Base-by-base conservation (phyloP, 1,139 yeast genomes). In the Candida tropicalis region DNA sequence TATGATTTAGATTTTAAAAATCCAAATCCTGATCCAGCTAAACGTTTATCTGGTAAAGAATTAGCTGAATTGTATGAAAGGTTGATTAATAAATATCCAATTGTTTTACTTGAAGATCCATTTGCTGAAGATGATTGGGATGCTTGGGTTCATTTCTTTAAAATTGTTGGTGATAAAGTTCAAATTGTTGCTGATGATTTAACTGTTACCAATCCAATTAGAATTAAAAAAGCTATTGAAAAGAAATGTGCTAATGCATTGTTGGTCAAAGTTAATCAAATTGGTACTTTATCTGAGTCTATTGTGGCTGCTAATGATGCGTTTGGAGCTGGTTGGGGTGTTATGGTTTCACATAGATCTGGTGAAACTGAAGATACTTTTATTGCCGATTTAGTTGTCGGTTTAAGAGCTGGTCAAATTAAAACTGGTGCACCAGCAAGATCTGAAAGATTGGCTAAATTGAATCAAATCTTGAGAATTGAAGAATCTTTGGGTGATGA, bases 381-480 rank as follows among this genome's bases (percentile, higher is more conserved):
- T 79, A 90, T 91, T 75, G 97, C 98, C 66, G 97, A 91, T 75
- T 82, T 91, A 69, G 79, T 90, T 60, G 97, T 91, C 62, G 98
- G 97, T 79, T 81, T 91, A 71, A 87, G 97, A 82, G 66, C 96
- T 59, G 97, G 97, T 71, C 97, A 91, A 82, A 85, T 91, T 75
- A 91, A 91, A 90, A 87, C 97, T 60, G 98, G 98, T 84, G 97
- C 98, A 67, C 97, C 97, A 69, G 96, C 97, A 60, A 89, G 98
- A 82, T 88, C 97, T 57, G 98, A 91, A 81, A 90, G 98, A 84
- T 84, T 91, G 73, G 97, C 97, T 70, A 91, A 91, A 81, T 85
- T 85, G 74, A 87, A 87, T 84, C 95, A 90, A 81, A 84, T 91
- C 74, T 82, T 91, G 72, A 88, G 97, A 80, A 91, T 91, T 63